phyloP scores from a whole-genome alignment of 352 stramenopile species.

The Globisporangium alternatum region DNA sequence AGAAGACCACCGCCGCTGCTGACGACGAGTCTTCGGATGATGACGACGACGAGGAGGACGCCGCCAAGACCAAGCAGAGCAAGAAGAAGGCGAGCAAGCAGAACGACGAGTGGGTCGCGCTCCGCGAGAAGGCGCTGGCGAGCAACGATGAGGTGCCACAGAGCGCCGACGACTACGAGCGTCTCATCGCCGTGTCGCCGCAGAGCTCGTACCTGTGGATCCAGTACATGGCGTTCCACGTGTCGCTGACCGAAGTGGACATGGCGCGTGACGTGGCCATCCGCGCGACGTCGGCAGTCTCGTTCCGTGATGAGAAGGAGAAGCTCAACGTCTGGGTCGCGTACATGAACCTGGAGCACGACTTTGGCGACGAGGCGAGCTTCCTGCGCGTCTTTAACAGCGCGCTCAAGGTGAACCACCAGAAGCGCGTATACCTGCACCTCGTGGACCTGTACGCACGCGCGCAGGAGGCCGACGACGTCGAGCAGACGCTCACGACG shows the following conservation, averaged over 20 bases:
- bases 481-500: slow-evolving; percentile 68
- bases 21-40: slow-evolving; percentile 44
- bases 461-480: slow-evolving; percentile 62
- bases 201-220: slow-evolving; percentile 97
- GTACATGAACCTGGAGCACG: slow-evolving; percentile 95
- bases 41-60: slow-evolving; percentile 29
- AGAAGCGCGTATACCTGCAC: slow-evolving; percentile 94
- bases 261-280: slow-evolving; percentile 91
- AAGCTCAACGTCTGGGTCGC: slow-evolving; percentile 98
- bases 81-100: slow-evolving; percentile 92
- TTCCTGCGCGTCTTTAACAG: slow-evolving; percentile 91
- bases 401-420: slow-evolving; percentile 93
- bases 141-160: slow-evolving; percentile 91
- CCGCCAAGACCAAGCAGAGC: slow-evolving; percentile 53
- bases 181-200: slow-evolving; percentile 90
- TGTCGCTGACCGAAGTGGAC: slow-evolving; percentile 93
- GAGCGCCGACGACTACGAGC: slow-evolving; percentile 94
- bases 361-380: slow-evolving; percentile 91
- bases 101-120: slow-evolving; percentile 93
- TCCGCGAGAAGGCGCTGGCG: slow-evolving; percentile 92
- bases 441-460: slow-evolving; percentile 92
- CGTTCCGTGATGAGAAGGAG: slow-evolving; percentile 94
- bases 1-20: slow-evolving; percentile 27
- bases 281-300: slow-evolving; percentile 91
- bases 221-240: slow-evolving; percentile 97